phyloP scores from a whole-genome alignment of 1,139 yeast genomes.

The Spencermartinsiella ligniputridi region DNA sequence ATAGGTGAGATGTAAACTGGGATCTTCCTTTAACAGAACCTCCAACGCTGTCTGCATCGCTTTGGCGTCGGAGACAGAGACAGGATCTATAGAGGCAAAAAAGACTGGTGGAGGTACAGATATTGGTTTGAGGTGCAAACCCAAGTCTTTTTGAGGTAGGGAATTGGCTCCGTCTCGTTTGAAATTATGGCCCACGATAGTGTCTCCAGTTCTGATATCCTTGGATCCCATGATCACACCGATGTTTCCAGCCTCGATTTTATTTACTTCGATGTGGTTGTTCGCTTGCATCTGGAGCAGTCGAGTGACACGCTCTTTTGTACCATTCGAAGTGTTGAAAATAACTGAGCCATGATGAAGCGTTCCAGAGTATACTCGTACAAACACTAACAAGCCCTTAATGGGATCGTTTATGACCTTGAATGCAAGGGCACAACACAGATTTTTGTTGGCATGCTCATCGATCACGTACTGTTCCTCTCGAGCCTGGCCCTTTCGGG shows the following conservation, averaged over 20 bases:
- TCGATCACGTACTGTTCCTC: slow-evolving; percentile 47
- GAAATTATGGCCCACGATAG: slow-evolving; percentile 55
- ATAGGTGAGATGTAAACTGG: slow-evolving; percentile 57
- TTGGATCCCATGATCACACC: slow-evolving; percentile 84
- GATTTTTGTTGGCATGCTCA: slow-evolving; percentile 50
- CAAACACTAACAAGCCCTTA: slow-evolving; percentile 79
- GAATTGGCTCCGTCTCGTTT: slow-evolving; percentile 45
- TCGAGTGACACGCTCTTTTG: slow-evolving; percentile 60
- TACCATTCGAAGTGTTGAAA: slow-evolving; percentile 65
- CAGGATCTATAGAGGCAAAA: slow-evolving; percentile 79
- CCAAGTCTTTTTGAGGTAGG: slow-evolving; percentile 36
- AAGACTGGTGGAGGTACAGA: slow-evolving; percentile 90
- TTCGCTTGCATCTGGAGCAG: slow-evolving; percentile 87
- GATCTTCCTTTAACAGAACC: slow-evolving; percentile 74
- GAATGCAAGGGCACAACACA: slow-evolving; percentile 82
- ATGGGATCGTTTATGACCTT: slow-evolving; percentile 80
- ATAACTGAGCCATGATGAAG: slow-evolving; percentile 59
- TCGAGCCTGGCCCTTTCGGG: slow-evolving; percentile 16
- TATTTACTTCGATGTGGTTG: slow-evolving; percentile 63
- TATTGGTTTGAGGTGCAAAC: slow-evolving; percentile 63
- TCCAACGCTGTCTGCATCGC: slow-evolving; percentile 63
- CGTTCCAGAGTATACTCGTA: slow-evolving; percentile 82
- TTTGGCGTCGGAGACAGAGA: slow-evolving; percentile 73
- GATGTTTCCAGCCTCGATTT: slow-evolving; percentile 71
- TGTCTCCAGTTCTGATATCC: slow-evolving; percentile 84